Base-by-base conservation (phyloP, 75 land plant genomes). In the Larix kaempferi region DNA sequence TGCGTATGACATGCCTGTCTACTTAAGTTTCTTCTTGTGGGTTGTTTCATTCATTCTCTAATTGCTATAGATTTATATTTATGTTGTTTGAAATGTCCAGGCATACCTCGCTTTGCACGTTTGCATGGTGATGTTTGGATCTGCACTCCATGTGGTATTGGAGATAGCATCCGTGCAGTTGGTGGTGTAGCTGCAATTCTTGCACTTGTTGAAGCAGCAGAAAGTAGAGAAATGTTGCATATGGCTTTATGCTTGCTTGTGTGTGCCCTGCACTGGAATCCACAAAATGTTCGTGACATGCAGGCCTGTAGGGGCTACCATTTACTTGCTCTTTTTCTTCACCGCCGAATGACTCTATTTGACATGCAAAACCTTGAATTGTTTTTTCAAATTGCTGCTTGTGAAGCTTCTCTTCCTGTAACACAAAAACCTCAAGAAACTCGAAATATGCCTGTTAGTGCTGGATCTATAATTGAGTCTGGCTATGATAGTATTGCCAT, bases 321-420 rank as follows among this genome's bases (percentile, higher is more conserved):
- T 84, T 78, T 98, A 83, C 90, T 98, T 33, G 85, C 98, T 71
- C 92, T 98, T 16, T 98, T 98, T 76, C 80, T 98, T 29, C 96
- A 89, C 55, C 92, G 88, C 10, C 79, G 90, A 59, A 95, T 98
- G 98, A 54, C 86, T 49, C 78, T 95, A 74, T 93, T 98, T 89
- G 98, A 93, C 78, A 85, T 91, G 86, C 94, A 91, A 23, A 85
- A 80, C 26, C 98, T 98, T 80, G 98, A 98, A 57, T 85, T 95
- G 39, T 92, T 98, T 75, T 95, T 95, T 78, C 86, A 91, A 67
- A 98, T 98, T 79, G 98, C 99, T 69, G 93, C 98, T 73, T 98
- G 99, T 83, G 99, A 98, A 77, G 99, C 99, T 52, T 93, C 93
- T 58, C 84, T 88, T 74, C 61, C 88, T 69, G 90, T 83, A 59